These are phyloP conservation scores for Candida namnaoensis DNA, from an alignment of 805 yeast genomes.

Conservation along the genomic window DNA sequence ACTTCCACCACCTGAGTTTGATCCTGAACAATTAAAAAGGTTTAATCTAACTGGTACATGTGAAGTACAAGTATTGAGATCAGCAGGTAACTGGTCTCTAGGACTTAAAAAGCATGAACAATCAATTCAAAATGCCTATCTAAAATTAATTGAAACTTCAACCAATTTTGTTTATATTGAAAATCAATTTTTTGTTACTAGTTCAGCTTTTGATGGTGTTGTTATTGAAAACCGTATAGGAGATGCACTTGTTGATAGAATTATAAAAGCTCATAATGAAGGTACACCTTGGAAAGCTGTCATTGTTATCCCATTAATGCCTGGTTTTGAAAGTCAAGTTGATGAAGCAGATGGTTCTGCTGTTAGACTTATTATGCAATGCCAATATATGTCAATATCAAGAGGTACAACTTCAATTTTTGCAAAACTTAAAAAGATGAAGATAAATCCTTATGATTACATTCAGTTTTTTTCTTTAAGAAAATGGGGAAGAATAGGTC, in stretches of 20 bases:
- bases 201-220: slow-evolving; percentile 80
- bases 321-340: slow-evolving; percentile 91
- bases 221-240: slow-evolving; percentile 84
- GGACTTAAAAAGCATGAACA: slow-evolving; percentile 81
- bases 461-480: slow-evolving; percentile 87
- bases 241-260: slow-evolving; percentile 95
- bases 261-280: slow-evolving; percentile 76
- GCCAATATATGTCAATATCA: slow-evolving; percentile 89
- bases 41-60: slow-evolving; percentile 68
- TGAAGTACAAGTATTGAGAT: slow-evolving; percentile 83
- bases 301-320: slow-evolving; percentile 91
- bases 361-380: slow-evolving; percentile 93
- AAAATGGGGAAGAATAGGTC: slow-evolving; percentile 93
- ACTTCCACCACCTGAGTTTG: slow-evolving; percentile 86
- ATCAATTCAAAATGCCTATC: slow-evolving; percentile 87
- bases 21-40: slow-evolving; percentile 57
- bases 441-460: slow-evolving; percentile 84
- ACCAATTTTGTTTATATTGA: slow-evolving; percentile 92
- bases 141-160: slow-evolving; percentile 83
- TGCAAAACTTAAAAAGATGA: slow-evolving; percentile 67
- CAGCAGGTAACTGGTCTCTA: slow-evolving; percentile 89
- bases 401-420: slow-evolving; percentile 85
- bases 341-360: slow-evolving; percentile 91
- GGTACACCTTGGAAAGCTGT: slow-evolving; percentile 82
- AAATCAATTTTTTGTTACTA: slow-evolving; percentile 89